These are phyloP conservation scores for Amphibolis antarctica DNA, from an alignment of 106 monocot genomes.

Conservation along the genomic window DNA sequence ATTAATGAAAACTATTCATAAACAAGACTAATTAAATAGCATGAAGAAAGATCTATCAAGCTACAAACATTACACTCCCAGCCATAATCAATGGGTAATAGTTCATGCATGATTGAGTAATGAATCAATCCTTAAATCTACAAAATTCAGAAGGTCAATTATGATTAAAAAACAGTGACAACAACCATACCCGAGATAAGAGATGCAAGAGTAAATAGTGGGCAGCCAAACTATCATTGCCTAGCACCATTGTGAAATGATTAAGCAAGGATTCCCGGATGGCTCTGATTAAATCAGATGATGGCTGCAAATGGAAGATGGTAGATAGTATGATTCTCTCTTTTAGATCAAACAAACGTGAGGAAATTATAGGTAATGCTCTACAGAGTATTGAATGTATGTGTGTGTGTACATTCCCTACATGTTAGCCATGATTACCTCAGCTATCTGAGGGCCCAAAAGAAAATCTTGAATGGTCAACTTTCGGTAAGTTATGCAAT, in stretches of 20 bases:
- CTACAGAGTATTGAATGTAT: too few relatives aligned
- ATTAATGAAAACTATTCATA: too few relatives aligned
- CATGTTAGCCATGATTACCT: conserved; percentile 28
- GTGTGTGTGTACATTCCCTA: too few relatives aligned
- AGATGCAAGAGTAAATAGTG: conserved; percentile 80
- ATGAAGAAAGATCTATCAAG: too few relatives aligned
- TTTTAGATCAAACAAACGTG: background rate
- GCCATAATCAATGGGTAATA: too few relatives aligned
- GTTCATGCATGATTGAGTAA: too few relatives aligned
- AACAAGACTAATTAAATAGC: too few relatives aligned
- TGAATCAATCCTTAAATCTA: too few relatives aligned
- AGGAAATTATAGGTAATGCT: background rate
- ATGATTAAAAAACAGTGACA: background rate
- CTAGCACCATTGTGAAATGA: conserved; percentile 53
- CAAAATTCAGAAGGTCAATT: too few relatives aligned
- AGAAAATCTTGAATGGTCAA: conserved; percentile 54
- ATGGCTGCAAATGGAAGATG: conserved; percentile 27
- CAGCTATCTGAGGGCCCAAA: conserved; percentile 16
- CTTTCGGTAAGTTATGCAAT: conserved; percentile 62
- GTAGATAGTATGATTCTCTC: background rate
- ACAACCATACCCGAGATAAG: conserved; percentile 54
- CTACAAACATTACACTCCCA: too few relatives aligned
- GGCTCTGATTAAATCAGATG: conserved; percentile 29
- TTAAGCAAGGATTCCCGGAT: conserved; percentile 60
- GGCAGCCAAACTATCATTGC: conserved; percentile 76